Evolutionary conservation across 495 filamentous ascomycete genomes (phyloP).

Genomic region (Xylaria bambusicola): DNA sequence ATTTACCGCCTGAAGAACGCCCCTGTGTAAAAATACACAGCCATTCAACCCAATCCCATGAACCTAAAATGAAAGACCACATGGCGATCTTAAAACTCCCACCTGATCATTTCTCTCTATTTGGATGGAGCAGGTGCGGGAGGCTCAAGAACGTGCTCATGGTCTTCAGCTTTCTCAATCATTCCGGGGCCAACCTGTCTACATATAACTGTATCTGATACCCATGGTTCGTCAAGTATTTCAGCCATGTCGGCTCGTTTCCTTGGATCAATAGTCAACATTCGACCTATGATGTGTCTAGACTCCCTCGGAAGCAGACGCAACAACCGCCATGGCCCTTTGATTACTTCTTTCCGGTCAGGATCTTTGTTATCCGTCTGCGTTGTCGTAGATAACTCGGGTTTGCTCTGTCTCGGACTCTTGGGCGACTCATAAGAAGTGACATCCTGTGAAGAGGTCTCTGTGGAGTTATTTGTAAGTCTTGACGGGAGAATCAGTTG

Average conservation of each 20-base stretch:
- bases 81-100: background rate
- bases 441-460: constrained; percentile 39
- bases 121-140: constrained; percentile 39
- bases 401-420: constrained; percentile 19
- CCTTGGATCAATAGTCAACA: constrained; percentile 88
- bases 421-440: constrained; percentile 33
- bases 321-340: constrained; percentile 92
- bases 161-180: constrained; percentile 51
- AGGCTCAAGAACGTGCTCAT: constrained; percentile 57
- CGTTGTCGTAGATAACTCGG: constrained; percentile 27
- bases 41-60: background rate
- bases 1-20: constrained; percentile 5
- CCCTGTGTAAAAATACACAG: constrained; percentile 18
- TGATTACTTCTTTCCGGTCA: constrained; percentile 76
- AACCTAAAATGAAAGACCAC: background rate
- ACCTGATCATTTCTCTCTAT: background rate
- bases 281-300: constrained; percentile 83
- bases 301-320: constrained; percentile 88
- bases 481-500: constrained; percentile 43
- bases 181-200: constrained; percentile 46
- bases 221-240: constrained; percentile 88
- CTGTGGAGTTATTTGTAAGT: constrained; percentile 39
- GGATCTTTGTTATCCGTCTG: constrained; percentile 23
- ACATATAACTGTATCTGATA: constrained; percentile 66
- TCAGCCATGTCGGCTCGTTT: constrained; percentile 82